phyloP scores from a whole-genome alignment of 495 filamentous ascomycete genomes.

The Staphylotrichum tortipilum region DNA sequence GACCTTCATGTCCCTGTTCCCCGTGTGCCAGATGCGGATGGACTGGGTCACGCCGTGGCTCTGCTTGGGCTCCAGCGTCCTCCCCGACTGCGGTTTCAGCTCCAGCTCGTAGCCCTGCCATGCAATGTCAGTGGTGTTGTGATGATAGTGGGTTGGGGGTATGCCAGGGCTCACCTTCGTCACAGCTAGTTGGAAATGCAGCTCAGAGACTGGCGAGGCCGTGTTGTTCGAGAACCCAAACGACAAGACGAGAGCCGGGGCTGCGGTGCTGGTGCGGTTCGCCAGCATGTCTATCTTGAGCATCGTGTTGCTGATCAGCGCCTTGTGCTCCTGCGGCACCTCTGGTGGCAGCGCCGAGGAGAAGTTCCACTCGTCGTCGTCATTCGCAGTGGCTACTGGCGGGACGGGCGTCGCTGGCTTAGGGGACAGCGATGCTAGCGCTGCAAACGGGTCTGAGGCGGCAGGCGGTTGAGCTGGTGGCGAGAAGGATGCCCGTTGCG shows the following conservation, averaged over 20 bases:
- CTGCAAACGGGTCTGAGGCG: constrained; percentile 59
- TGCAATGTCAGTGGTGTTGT: background rate
- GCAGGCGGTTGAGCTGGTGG: constrained; percentile 33
- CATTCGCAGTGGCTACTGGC: constrained; percentile 35
- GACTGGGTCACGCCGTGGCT: constrained; percentile 71
- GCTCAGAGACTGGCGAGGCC: constrained; percentile 57
- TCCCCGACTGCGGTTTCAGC: constrained; percentile 74
- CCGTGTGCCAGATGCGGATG: constrained; percentile 59
- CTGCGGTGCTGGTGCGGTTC: constrained; percentile 33
- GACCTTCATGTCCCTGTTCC: constrained; percentile 61
- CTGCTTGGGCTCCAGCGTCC: constrained; percentile 64
- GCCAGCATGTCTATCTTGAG: constrained; percentile 47
- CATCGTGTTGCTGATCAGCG: constrained; percentile 39
- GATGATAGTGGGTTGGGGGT: background rate
- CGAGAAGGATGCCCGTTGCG: constrained; percentile 30
- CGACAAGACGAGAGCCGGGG: constrained; percentile 50
- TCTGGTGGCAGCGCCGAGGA: constrained; percentile 74
- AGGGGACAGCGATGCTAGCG: constrained; percentile 47
- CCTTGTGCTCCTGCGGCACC: constrained; percentile 37
- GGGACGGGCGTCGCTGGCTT: constrained; percentile 30
- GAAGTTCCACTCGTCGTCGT: constrained; percentile 92
- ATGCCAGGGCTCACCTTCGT: constrained; percentile 64
- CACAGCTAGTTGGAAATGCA: constrained; percentile 88
- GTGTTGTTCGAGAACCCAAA: constrained; percentile 76
- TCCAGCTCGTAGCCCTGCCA: constrained; percentile 66